Evolutionary conservation across 768 basidiomycete genomes (phyloP), one percentile per base, ranked within the genome.

Genomic region (Boletus barrowsii): DNA sequence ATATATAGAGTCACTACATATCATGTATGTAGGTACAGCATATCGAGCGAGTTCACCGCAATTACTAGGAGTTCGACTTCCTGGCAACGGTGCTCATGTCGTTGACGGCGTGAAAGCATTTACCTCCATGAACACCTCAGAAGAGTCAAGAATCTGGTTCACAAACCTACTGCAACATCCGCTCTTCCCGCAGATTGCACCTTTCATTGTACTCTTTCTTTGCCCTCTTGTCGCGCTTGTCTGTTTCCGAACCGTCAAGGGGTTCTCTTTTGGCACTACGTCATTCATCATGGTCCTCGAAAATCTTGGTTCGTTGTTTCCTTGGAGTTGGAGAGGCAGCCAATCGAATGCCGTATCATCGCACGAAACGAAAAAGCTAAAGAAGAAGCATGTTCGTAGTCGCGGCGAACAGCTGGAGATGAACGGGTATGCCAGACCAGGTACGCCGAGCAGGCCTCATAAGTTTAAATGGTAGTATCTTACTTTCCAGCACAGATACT

Each of bases 281-380:
- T 62, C 63, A 42, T 52, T 62, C 57, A 55, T 62, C 56, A 76
- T 87, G 84, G 82, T 85, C 54, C 75, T 90, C 50, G 82, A 86
- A 56, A 75, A 72, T 49, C 62, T 87, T 30, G 76, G 78, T n/a
- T 67, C 77, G 24, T 70, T 74, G 37, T 70, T 88, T 26, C 81
- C 83, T 15, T 90, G 86, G 87, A 78, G 79, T 57, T 87, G 86
- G 83, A 73, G 74, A n/a, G 61, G 64, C 22, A 59, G 58, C 51
- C 57, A 62, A 51, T 62, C 65, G 43, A 61, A 50, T 54, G 56
- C 51, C 42, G 42, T 51, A 35, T 62, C 63, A 40, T 59, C 54
- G 44, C 71, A 60, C 46, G 72, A 74, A 15, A 73, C 72, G 61
- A 76, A 76, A 62, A 82, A 75, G 62, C 66, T 75, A 18, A 76